Evolutionary conservation across 176 grass and related monocot genomes (phyloP).

Genomic region (Rhynchospora breviuscula): DNA sequence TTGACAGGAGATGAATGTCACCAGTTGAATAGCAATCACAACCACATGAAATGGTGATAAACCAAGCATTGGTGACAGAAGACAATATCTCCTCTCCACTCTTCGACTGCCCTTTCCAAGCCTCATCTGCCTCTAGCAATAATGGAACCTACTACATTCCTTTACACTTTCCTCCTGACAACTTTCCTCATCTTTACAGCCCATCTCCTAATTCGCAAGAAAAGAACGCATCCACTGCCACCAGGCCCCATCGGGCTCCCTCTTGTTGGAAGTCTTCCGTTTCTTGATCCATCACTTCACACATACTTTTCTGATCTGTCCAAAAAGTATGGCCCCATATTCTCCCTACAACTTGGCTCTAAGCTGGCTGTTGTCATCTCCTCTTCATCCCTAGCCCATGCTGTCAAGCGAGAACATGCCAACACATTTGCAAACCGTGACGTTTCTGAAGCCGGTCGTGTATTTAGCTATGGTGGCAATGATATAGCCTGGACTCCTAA

Average conservation of each 20-base stretch:
- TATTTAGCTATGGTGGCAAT: constrained; percentile 53
- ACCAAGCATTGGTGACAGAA: neutral
- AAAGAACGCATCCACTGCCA: neutral
- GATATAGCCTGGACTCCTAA: constrained; percentile 67
- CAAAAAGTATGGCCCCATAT: constrained; percentile 35
- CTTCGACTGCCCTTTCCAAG: neutral
- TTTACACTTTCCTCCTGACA: constrained; percentile 4
- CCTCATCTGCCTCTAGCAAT: neutral
- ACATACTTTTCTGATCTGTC: constrained; percentile 30
- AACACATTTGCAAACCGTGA: constrained; percentile 58
- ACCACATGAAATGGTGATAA: neutral
- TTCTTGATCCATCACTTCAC: constrained; percentile 31
- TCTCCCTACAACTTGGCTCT: constrained; percentile 37
- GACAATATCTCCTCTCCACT: neutral
- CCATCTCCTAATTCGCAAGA: neutral
- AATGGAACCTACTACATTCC: constrained; percentile 17
- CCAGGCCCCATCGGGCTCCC: constrained; percentile 26
- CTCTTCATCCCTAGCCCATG: constrained; percentile 36
- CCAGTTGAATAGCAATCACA: neutral
- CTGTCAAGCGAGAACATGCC: constrained; percentile 52
- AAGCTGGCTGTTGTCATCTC: constrained; percentile 33
- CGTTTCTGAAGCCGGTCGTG: constrained; percentile 32
- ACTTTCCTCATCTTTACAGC: constrained; percentile 6
- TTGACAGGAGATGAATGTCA: neutral
- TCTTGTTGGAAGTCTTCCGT: constrained; percentile 34